phyloP scores from a whole-genome alignment of 1,284 basidiomycete genomes.

The Athelia sp. region DNA sequence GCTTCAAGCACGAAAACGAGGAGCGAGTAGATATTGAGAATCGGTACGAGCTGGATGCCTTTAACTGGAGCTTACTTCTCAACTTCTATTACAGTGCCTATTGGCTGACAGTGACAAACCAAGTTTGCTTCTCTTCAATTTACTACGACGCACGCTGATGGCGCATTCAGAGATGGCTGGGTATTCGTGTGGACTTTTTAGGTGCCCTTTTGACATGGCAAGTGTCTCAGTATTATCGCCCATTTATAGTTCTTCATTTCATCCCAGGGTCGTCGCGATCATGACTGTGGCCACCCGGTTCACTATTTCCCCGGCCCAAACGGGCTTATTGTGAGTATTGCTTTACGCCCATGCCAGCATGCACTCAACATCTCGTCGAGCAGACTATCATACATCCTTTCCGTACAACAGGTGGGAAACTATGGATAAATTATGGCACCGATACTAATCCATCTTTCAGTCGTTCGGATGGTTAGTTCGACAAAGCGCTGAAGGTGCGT shows the following conservation, averaged over 20 bases:
- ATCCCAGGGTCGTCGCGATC: slow-evolving; percentile 55
- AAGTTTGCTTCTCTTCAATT: slow-evolving; percentile 34
- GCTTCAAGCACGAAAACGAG: slow-evolving; percentile 75
- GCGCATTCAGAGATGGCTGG: slow-evolving; percentile 74
- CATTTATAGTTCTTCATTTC: too few relatives aligned
- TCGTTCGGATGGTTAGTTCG: slow-evolving; percentile 81
- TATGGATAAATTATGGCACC: too few relatives aligned
- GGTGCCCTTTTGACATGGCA: slow-evolving; percentile 71
- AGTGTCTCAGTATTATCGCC: too few relatives aligned
- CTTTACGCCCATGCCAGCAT: background rate
- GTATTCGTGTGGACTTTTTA: slow-evolving; percentile 82
- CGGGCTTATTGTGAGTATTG: slow-evolving; percentile 41
- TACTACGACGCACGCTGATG: slow-evolving; percentile 4
- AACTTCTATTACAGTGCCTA: slow-evolving; percentile 55
- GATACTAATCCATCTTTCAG: slow-evolving; percentile 21
- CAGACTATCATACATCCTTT: slow-evolving; percentile 73
- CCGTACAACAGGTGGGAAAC: slow-evolving; percentile 49
- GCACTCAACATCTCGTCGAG: background rate
- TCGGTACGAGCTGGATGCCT: slow-evolving; percentile 31
- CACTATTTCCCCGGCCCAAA: slow-evolving; percentile 74
- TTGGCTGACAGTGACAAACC: slow-evolving; percentile 80
- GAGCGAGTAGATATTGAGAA: slow-evolving; percentile 85
- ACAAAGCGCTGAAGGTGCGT: slow-evolving; percentile 59
- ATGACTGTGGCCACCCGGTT: slow-evolving; percentile 73
- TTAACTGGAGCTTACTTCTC: background rate